Percentiles rank a stretch among this genome's conserved stretches.
Conservation (phyloP, 495 filamentous ascomycete genomes). For the Cercophora scortea region DNA sequence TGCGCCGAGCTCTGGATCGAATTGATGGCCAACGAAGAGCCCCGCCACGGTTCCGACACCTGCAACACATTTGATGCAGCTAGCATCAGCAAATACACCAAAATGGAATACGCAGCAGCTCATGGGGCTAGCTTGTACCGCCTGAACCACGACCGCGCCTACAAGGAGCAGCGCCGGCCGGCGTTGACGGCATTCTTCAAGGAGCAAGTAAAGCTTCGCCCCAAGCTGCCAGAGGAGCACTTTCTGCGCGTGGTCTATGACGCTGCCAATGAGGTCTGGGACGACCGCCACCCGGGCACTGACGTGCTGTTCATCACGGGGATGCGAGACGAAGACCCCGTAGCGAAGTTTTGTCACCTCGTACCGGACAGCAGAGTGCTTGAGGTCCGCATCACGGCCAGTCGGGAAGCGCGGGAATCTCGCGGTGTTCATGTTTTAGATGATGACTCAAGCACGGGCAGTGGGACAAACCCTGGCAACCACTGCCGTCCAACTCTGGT, state of each 20-base stretch:
- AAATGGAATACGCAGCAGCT: constrained; percentile 50
- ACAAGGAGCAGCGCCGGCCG: constrained; percentile 55
- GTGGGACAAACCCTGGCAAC: no score
- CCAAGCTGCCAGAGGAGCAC: constrained; percentile 46
- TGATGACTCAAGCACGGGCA: no score
- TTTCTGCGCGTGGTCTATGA: constrained; percentile 42
- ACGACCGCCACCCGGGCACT: no score
- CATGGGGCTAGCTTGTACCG: constrained; percentile 42
- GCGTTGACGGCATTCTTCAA: constrained; percentile 49
- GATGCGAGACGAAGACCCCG: constrained; percentile 57
- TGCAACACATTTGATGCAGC: no score
- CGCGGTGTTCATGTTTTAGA: constrained; percentile 25
- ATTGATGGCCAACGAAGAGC: no score
- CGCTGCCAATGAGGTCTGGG: constrained; percentile 39
- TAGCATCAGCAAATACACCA: constrained; percentile 56
- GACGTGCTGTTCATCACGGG: constrained; percentile 58
- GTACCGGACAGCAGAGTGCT: constrained; percentile 48
- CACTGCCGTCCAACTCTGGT: constrained; percentile 33
- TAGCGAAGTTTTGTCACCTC: constrained; percentile 46
- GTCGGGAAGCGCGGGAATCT: constrained; percentile 31
- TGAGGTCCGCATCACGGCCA: constrained; percentile 45
- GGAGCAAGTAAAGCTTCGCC: constrained; percentile 36
- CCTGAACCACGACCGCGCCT: constrained; percentile 46
- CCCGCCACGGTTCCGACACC: no score
- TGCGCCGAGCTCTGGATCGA: constrained; percentile 51